Evolutionary conservation across 345 rosid genomes (phyloP), one percentile per base, ranked within the genome.

Genomic region (Eutrema yunnanense): DNA sequence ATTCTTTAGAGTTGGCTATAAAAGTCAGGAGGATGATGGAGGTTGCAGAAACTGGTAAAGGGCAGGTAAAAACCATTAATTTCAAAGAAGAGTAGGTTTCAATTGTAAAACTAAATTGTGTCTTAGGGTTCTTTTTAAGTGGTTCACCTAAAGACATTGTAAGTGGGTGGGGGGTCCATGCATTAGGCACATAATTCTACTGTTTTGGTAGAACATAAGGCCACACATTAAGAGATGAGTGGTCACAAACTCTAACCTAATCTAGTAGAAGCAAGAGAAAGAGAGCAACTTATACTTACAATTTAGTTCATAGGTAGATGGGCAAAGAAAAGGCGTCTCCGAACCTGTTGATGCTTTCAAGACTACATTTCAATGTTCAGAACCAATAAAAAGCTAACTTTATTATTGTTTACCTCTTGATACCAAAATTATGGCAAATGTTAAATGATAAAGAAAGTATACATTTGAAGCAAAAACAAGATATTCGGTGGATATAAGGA

Each of bases 131-230:
- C 69, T 41, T 65, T 38, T 62, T 43, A 67, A 75, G 79, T 75
- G 42, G 79, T 53, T 75, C 74, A 75, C 79, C 74, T 61, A 75
- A 62, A 37, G 0, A 53, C 34, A 8, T 37, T 63, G 16, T 42
- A 26, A 48, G 68, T 26, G 70, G 69, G 6, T 1, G 19, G 1
- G 9, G n/a, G 43, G 22, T 42, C 43, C 46, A 67, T 58, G 61
- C 54, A 41, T 58, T 58, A 67, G 43, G 50, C 16, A 60, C 56
- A 43, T 29, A 43, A 41, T 52, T 75, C 36, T 61, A 14, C 47
- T 53, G 64, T 14, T 52, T 36, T 68, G 69, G 50, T 61, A 11
- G 42, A 58, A 41, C 46, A 41, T 16, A 66, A 30, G 46, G 19
- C 54, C 66, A 74, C 72, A 48, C 16, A 30, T 9, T 56, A 32